Percentiles rank a stretch among this genome's conserved stretches.
phyloP scores from a whole-genome alignment of 768 basidiomycete genomes.

The Hirschioporus abietinus region DNA sequence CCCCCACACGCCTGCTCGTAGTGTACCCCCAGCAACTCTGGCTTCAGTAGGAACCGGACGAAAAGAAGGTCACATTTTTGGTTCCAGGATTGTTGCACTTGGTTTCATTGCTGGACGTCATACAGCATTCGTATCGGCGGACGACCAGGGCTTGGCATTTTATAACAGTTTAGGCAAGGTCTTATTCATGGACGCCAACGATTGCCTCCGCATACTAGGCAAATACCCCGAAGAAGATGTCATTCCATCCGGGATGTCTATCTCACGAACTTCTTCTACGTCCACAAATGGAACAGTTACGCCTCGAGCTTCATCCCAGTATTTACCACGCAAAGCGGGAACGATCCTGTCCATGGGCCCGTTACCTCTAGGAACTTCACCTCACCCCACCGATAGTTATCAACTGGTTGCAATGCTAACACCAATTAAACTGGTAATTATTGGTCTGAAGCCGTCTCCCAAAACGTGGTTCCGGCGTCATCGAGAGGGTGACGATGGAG shows the following conservation, averaged over 20 bases:
- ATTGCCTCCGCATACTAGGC: constrained; percentile 89
- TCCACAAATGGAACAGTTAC: constrained; percentile 19
- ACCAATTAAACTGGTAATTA: constrained; percentile 84
- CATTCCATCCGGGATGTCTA: background rate
- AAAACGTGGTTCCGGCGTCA: constrained; percentile 86
- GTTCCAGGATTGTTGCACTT: constrained; percentile 74
- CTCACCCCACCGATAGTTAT: constrained; percentile 75
- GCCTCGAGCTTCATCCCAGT: constrained; percentile 23
- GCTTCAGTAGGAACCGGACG: constrained; percentile 67
- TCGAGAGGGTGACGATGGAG: constrained; percentile 44
- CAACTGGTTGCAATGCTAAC: constrained; percentile 84
- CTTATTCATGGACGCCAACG: constrained; percentile 90
- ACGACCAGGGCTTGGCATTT: constrained; percentile 88
- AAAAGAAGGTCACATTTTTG: constrained; percentile 80
- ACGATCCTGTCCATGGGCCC: constrained; percentile 76
- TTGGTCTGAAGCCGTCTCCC: constrained; percentile 87
- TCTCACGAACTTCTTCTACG: background rate
- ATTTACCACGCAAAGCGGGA: constrained; percentile 35
- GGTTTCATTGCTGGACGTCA: constrained; percentile 89
- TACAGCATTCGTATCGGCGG: constrained; percentile 87
- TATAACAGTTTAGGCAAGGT: constrained; percentile 94
- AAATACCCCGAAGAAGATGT: constrained; percentile 65
- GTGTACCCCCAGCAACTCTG: constrained; percentile 64
- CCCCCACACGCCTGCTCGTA: constrained; percentile 61
- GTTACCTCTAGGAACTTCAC: constrained; percentile 69